These are phyloP conservation scores for Crucihimalaya himalaica DNA, from an alignment of 345 rosid genomes.

Conservation along the genomic window DNA sequence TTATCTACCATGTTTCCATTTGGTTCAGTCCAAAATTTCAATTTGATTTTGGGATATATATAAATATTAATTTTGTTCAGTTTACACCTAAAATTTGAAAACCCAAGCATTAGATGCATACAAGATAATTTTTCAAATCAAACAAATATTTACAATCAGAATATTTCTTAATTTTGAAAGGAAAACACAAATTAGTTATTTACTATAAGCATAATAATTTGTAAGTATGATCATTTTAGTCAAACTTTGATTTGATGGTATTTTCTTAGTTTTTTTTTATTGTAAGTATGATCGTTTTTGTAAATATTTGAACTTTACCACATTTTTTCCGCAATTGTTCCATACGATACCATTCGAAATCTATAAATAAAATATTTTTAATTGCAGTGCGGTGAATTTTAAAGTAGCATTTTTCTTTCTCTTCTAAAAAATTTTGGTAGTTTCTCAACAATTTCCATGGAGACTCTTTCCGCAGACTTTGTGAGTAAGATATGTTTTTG, in stretches of 20 bases:
- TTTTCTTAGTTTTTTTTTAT: background rate
- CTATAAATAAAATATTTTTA: background rate
- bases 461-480: slow-evolving; percentile 31
- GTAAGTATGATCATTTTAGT: background rate
- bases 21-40: background rate
- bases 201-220: background rate
- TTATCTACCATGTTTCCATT: background rate
- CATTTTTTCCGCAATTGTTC: too few species aligned
- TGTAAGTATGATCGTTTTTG: too few species aligned
- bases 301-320: too few species aligned
- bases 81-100: background rate
- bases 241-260: background rate
- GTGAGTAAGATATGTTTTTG: slow-evolving; percentile 20
- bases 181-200: background rate
- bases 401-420: background rate
- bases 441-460: slow-evolving; percentile 38
- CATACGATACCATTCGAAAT: too few species aligned
- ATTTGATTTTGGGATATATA: background rate
- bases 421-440: slow-evolving; percentile 18
- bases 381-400: slow-evolving; percentile 9
- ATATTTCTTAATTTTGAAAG: background rate
- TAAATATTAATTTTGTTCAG: background rate
- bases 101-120: background rate
- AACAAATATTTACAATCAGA: too few species aligned
- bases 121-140: too few species aligned